Conservation (phyloP, 2,329 filamentous ascomycete genomes). For the Hirsutella rhossiliensis region DNA sequence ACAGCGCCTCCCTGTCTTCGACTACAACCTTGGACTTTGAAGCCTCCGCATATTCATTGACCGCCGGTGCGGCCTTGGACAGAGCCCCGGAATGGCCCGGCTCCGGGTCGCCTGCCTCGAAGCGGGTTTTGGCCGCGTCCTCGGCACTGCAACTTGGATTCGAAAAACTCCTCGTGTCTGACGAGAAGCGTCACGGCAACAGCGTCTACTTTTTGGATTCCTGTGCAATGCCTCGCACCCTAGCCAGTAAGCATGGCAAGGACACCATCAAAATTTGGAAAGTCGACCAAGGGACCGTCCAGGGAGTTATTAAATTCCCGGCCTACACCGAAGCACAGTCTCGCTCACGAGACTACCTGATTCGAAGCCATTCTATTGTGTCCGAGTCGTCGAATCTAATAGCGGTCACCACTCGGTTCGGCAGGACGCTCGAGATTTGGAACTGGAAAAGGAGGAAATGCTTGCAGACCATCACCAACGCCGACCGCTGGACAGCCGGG, state of each 20-base stretch:
- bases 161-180: constrained; percentile 11
- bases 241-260: constrained; percentile 33
- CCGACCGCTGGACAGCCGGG: constrained; percentile 25
- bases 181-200: constrained; percentile 18
- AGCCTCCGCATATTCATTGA: neutral
- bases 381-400: constrained; percentile 25
- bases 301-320: constrained; percentile 29
- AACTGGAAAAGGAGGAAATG: constrained; percentile 26
- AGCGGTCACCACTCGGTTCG: constrained; percentile 26
- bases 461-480: constrained; percentile 23
- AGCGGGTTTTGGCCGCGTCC: neutral
- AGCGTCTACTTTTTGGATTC: constrained; percentile 24
- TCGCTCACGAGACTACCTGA: constrained; percentile 27
- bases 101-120: neutral
- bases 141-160: constrained; percentile 1
- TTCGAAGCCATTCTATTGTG: constrained; percentile 29
- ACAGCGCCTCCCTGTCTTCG: neutral
- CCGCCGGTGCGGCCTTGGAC: neutral
- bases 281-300: constrained; percentile 64
- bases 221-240: constrained; percentile 17
- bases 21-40: neutral
- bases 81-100: neutral
- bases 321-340: constrained; percentile 25
- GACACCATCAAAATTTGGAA: constrained; percentile 88
- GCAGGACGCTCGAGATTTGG: constrained; percentile 25